These are phyloP conservation scores for Lachancea waltii DNA, from an alignment of 805 yeast species.

Conservation along the genomic window DNA sequence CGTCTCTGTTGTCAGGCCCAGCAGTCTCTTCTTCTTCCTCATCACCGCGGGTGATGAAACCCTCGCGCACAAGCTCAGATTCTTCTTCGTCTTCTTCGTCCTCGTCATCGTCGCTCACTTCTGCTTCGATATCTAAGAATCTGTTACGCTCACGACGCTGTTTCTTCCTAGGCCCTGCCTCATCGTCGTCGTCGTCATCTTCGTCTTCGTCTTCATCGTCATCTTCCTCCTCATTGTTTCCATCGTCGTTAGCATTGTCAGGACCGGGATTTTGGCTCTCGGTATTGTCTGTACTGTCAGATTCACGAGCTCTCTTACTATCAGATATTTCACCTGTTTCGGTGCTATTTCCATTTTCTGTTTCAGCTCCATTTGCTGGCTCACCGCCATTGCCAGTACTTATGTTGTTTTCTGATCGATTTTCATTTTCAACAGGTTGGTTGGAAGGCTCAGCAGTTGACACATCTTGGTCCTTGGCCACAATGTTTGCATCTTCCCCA, in stretches of 20 bases:
- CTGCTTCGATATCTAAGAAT: constrained; percentile 97
- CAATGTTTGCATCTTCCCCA: too few species aligned
- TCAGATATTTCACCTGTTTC: constrained; percentile 5
- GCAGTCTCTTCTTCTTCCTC: constrained; percentile 58
- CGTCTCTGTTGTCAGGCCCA: constrained; percentile 45
- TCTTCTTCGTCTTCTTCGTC: constrained; percentile 87
- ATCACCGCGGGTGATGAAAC: constrained; percentile 53
- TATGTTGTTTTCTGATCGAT: not conserved
- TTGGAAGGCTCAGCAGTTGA: not conserved
- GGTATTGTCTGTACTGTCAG: not conserved
- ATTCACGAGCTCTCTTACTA: not conserved
- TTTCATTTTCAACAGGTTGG: not conserved
- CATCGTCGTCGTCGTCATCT: constrained; percentile 53
- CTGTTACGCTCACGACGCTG: constrained; percentile 57
- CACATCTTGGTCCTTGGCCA: too few species aligned
- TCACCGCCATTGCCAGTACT: not conserved
- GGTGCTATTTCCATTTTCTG: not conserved
- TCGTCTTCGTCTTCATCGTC: constrained; percentile 46
- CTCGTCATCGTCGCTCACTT: constrained; percentile 96
- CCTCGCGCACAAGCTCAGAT: constrained; percentile 80
- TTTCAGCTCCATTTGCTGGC: not conserved
- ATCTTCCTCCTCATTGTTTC: constrained; percentile 37
- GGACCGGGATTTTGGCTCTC: not conserved
- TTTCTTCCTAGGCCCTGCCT: constrained; percentile 41
- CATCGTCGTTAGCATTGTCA: not conserved